Conservation (phyloP, 768 basidiomycete genomes). For the Tulasnella sp. region DNA sequence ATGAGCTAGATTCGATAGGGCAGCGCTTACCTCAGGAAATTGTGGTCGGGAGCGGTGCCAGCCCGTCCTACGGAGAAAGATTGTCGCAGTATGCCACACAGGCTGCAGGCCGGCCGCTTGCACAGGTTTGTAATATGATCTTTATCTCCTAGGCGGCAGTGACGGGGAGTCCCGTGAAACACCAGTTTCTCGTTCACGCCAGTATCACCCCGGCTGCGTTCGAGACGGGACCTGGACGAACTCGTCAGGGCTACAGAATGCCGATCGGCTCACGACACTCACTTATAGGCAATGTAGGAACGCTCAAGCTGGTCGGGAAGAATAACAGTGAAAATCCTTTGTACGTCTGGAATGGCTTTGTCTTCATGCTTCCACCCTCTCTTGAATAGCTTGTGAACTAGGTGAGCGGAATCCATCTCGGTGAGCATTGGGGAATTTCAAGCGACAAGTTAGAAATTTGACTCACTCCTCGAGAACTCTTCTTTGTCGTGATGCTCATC, state of each 20-base stretch:
- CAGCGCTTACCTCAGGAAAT: background rate
- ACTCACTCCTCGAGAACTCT: background rate
- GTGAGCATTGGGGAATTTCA: background rate
- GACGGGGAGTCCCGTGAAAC: conserved; percentile 2
- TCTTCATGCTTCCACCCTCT: conserved; percentile 2
- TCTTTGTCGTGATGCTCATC: background rate
- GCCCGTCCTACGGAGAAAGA: background rate
- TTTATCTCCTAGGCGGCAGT: background rate
- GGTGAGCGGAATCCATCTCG: background rate
- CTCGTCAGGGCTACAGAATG: too few species aligned
- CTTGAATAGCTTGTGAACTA: background rate
- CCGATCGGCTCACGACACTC: background rate
- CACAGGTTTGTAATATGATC: background rate
- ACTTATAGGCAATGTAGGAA: background rate
- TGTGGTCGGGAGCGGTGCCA: background rate
- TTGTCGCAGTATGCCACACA: background rate
- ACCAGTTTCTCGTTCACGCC: background rate
- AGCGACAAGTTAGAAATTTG: background rate
- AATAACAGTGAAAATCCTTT: background rate
- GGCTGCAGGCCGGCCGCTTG: background rate
- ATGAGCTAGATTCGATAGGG: background rate
- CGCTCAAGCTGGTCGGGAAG: background rate
- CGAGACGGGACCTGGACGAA: background rate
- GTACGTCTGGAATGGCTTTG: background rate
- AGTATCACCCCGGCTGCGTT: background rate